Evolutionary conservation across 2,329 filamentous ascomycete genomes (phyloP).

Genomic region (Cladorrhinum sp.): DNA sequence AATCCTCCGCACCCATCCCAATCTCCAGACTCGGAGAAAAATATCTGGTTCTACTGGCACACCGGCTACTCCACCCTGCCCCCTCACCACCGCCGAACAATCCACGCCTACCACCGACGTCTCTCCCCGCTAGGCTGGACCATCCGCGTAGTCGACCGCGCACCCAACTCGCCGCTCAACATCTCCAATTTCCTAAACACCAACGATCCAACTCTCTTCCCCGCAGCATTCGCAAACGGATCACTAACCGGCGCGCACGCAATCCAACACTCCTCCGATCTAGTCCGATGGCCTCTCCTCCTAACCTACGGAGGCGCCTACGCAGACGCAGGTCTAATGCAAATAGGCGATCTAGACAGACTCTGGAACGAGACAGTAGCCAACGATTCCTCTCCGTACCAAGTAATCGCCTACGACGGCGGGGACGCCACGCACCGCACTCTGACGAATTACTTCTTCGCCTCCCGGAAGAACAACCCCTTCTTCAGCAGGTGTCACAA

Average conservation of each 20-base stretch:
- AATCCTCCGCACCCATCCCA: background rate
- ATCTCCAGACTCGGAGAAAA: background rate
- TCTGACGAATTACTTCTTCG: background rate
- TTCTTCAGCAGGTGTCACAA: background rate
- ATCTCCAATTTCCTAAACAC: background rate
- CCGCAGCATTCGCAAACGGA: background rate
- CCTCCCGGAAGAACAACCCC: background rate
- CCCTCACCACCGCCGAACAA: background rate
- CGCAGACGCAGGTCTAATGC: background rate
- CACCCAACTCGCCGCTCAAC: background rate
- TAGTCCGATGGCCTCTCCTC: background rate
- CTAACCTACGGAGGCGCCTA: background rate
- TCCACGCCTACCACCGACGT: background rate
- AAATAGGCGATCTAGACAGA: background rate
- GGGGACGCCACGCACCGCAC: background rate
- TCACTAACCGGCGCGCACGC: background rate
- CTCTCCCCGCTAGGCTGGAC: background rate
- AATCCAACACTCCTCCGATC: background rate
- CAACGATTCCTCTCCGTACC: background rate
- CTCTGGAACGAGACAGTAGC: background rate
- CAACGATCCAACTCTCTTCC: background rate
- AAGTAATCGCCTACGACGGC: background rate
- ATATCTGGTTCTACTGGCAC: background rate
- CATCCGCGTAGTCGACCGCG: background rate
- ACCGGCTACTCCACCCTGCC: background rate